Conservation (phyloP, 306 rosid species). For the Notholithocarpus densiflorus region DNA sequence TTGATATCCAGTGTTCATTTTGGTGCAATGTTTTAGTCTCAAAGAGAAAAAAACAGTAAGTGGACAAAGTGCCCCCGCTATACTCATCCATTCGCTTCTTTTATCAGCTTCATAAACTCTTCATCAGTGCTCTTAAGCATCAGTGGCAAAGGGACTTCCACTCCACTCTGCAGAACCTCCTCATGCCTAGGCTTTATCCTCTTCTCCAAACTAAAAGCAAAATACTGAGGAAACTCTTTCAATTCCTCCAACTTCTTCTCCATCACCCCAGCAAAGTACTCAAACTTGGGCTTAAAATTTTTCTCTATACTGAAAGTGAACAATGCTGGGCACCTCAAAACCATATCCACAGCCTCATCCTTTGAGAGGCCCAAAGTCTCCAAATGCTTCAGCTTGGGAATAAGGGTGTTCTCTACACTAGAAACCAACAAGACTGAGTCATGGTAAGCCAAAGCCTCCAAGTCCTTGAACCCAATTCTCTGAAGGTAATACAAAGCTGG, state of each 20-base stretch:
- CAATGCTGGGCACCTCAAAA: slow-evolving; percentile 70
- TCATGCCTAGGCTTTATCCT: slow-evolving; percentile 83
- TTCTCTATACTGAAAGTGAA: slow-evolving; percentile 85
- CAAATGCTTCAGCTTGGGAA: slow-evolving; percentile 66
- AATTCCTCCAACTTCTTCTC: slow-evolving; percentile 55
- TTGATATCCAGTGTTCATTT: no score
- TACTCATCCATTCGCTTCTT: slow-evolving; percentile 10
- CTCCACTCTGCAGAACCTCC: slow-evolving; percentile 51
- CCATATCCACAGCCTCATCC: slow-evolving; percentile 56
- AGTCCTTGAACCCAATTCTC: slow-evolving; percentile 70
- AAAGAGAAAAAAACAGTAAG: neutral
- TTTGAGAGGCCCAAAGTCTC: slow-evolving; percentile 53
- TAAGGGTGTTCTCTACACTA: slow-evolving; percentile 64
- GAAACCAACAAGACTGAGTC: slow-evolving; percentile 78
- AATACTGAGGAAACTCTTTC: slow-evolving; percentile 81
- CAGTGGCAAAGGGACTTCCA: slow-evolving; percentile 51
- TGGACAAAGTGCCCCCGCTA: neutral
- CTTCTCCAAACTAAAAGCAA: slow-evolving; percentile 84
- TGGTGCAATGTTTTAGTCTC: neutral
- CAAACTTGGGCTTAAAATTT: slow-evolving; percentile 73
- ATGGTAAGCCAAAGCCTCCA: slow-evolving; percentile 59
- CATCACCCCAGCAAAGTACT: slow-evolving; percentile 60
- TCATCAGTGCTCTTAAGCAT: slow-evolving; percentile 82
- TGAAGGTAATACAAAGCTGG: slow-evolving; percentile 67
- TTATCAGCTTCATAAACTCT: slow-evolving; percentile 57